phyloP scores from a whole-genome alignment of 257 asterid genomes.

The Przewalskia tangutica region DNA sequence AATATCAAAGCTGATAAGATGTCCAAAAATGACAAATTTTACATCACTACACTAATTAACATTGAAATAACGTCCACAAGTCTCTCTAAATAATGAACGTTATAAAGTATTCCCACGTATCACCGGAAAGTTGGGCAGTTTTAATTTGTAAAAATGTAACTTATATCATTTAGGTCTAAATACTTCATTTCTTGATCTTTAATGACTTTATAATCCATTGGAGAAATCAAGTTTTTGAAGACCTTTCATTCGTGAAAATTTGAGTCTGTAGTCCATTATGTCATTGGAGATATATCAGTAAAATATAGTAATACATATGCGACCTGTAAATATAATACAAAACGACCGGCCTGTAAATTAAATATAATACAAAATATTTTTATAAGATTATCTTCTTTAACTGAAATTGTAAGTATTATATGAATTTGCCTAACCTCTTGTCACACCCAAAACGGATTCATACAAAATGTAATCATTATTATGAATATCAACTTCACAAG shows the following conservation, averaged over 20 bases:
- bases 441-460: background rate
- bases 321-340: no score
- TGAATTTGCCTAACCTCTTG: background rate
- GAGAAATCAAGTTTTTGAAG: background rate
- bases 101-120: background rate
- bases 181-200: background rate
- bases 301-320: no score
- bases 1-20: background rate
- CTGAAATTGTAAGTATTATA: background rate
- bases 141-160: background rate
- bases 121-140: background rate
- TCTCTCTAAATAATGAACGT: background rate
- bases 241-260: background rate
- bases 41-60: slow-evolving; percentile 1
- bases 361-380: background rate
- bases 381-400: background rate
- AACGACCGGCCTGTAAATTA: no score
- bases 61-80: slow-evolving; percentile 8
- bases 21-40: slow-evolving; percentile 14
- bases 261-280: background rate
- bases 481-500: background rate
- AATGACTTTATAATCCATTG: background rate
- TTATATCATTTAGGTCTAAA: background rate
- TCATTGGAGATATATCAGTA: no score
- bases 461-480: no score